These are phyloP conservation scores for Letharia lupina DNA, from an alignment of 495 filamentous ascomycete genomes.

Conservation along the genomic window DNA sequence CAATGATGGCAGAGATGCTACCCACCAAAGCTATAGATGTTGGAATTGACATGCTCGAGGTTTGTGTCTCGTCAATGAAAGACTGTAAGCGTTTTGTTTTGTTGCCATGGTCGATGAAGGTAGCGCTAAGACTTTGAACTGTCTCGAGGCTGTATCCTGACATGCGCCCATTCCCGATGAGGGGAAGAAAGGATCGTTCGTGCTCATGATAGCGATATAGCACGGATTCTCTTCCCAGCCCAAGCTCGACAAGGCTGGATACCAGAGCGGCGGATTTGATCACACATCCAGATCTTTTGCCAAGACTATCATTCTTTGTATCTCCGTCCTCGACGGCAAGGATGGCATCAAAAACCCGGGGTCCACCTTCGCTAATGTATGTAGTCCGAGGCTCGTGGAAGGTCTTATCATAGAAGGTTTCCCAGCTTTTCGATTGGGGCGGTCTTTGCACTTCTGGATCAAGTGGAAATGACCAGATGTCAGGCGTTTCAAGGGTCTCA, in stretches of 20 bases:
- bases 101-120: slow-evolving; percentile 53
- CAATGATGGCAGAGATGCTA: slow-evolving; percentile 46
- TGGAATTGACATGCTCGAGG: slow-evolving; percentile 35
- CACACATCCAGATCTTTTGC: slow-evolving; percentile 12
- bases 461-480: slow-evolving; percentile 48
- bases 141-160: slow-evolving; percentile 58
- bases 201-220: slow-evolving; percentile 62
- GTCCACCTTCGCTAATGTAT: slow-evolving; percentile 73
- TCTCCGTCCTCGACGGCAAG: slow-evolving; percentile 32
- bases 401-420: slow-evolving; percentile 46
- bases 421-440: slow-evolving; percentile 60
- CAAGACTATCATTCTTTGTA: neutral
- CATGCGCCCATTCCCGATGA: slow-evolving; percentile 47
- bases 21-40: slow-evolving; percentile 54
- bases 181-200: slow-evolving; percentile 49
- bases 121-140: slow-evolving; percentile 47
- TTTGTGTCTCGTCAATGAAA: slow-evolving; percentile 41
- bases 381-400: slow-evolving; percentile 42
- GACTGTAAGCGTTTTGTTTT: slow-evolving; percentile 43
- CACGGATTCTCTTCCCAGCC: slow-evolving; percentile 70
- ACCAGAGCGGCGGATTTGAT: slow-evolving; percentile 20
- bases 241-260: slow-evolving; percentile 51
- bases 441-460: slow-evolving; percentile 16
- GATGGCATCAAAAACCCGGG: slow-evolving; percentile 62
- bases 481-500: slow-evolving; percentile 30